Evolutionary conservation across 192 early-diverging fungal genomes (phyloP).

Genomic region (Coemansia asiatica): DNA sequence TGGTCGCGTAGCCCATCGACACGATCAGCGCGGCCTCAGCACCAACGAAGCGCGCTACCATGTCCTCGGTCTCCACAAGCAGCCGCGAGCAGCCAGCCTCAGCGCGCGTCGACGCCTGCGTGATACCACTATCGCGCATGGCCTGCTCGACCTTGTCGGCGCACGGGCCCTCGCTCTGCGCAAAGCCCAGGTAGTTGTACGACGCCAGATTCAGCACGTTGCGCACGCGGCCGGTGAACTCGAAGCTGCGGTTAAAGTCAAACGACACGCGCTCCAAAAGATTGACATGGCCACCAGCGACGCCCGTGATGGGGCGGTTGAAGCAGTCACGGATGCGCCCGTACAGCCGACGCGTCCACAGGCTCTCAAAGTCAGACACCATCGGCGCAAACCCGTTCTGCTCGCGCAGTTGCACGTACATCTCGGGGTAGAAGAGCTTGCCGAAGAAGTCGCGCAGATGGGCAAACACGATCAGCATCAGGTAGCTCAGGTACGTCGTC

Average conservation of each 20-base stretch:
- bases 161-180: slow-evolving; percentile 88
- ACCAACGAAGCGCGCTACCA: slow-evolving; percentile 90
- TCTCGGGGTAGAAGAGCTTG: slow-evolving; percentile 69
- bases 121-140: slow-evolving; percentile 72
- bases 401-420: slow-evolving; percentile 71
- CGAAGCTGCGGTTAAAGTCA: slow-evolving; percentile 83
- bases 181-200: slow-evolving; percentile 99
- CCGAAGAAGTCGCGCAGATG: slow-evolving; percentile 92
- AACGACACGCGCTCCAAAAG: slow-evolving; percentile 82
- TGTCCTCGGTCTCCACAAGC: slow-evolving; percentile 75
- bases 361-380: slow-evolving; percentile 94
- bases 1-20: slow-evolving; percentile 97
- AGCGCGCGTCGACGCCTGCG: slow-evolving; percentile 62
- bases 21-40: slow-evolving; percentile 82
- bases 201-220: slow-evolving; percentile 91
- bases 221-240: slow-evolving; percentile 76
- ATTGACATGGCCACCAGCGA: slow-evolving; percentile 83
- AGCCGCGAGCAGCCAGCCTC: slow-evolving; percentile 74
- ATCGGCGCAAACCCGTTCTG: slow-evolving; percentile 87
- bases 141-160: slow-evolving; percentile 87
- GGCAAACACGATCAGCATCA: slow-evolving; percentile 90
- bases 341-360: slow-evolving; percentile 91
- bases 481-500: slow-evolving; percentile 93
- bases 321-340: slow-evolving; percentile 87
- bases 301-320: slow-evolving; percentile 91